Conservation (phyloP, 2,329 filamentous ascomycete species). For the Herpotrichia juniperi region DNA sequence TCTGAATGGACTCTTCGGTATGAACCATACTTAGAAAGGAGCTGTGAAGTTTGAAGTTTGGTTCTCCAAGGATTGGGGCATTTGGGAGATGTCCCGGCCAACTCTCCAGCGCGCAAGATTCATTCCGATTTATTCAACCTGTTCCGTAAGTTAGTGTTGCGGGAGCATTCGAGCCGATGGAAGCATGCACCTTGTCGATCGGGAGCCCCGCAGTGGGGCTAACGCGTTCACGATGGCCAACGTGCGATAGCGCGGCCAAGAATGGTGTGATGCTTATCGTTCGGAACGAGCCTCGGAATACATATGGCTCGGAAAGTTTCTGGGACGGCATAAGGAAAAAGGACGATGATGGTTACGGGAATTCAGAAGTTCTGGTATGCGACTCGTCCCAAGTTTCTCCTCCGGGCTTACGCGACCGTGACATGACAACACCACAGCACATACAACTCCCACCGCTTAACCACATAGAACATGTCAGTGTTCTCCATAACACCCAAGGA, state of each 20-base stretch:
- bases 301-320: background rate
- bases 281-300: constrained; percentile 1
- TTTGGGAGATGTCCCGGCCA: no score
- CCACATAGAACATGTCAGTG: constrained; percentile 40
- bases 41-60: background rate
- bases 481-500: constrained; percentile 42
- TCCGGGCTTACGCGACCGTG: no score
- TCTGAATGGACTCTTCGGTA: constrained; percentile 40
- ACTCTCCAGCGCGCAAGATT: no score
- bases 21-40: constrained; percentile 27
- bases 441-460: no score
- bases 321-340: no score
- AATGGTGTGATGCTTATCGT: constrained; percentile 1
- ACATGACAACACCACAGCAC: background rate
- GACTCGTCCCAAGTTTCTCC: no score
- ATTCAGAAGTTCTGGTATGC: no score
- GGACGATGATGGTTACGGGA: no score
- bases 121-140: background rate
- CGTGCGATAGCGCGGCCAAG: background rate
- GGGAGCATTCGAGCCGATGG: background rate
- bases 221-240: background rate
- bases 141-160: background rate
- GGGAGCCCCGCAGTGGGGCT: constrained; percentile 6
- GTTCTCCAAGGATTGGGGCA: no score
- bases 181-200: background rate